Conservation (phyloP, 2,329 filamentous ascomycete species). For the Colletotrichum graminicola region DNA sequence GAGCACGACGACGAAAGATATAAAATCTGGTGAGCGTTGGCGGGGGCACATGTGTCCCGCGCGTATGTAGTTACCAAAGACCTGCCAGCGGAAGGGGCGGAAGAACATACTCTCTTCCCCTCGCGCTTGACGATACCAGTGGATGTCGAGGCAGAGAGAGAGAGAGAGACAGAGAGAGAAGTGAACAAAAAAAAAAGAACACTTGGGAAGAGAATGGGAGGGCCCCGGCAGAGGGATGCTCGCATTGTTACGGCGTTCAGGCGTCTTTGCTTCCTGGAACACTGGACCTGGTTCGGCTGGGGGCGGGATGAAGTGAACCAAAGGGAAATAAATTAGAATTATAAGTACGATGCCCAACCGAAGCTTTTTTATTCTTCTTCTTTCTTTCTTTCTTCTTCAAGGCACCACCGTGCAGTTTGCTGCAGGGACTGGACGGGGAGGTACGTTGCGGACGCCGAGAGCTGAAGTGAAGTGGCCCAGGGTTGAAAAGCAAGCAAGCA, state of each 20-base stretch:
- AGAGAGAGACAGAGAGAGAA: neutral
- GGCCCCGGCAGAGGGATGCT: constrained; percentile 35
- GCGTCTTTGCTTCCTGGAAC: constrained; percentile 42
- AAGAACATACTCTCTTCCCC: constrained; percentile 19
- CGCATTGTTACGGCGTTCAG: constrained; percentile 43
- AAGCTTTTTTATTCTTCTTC: neutral
- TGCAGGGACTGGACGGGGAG: neutral
- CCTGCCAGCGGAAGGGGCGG: constrained; percentile 10
- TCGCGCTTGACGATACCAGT: constrained; percentile 32
- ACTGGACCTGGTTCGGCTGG: constrained; percentile 41
- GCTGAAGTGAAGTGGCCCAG: neutral
- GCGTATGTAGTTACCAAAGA: constrained; percentile 19
- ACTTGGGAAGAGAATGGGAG: constrained; percentile 23
- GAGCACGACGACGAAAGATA: neutral
- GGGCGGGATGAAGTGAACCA: constrained; percentile 39
- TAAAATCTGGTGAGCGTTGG: constrained; percentile 31
- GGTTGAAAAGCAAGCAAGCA: neutral
- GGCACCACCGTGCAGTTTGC: neutral
- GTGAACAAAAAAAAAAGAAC: constrained; percentile 1
- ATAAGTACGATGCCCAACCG: constrained; percentile 34
- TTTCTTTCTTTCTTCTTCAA: too few relatives aligned
- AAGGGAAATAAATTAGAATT: constrained; percentile 41
- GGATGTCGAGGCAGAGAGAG: constrained; percentile 30
- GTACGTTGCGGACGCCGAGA: constrained; percentile 6
- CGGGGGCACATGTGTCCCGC: constrained; percentile 15